phyloP scores from a whole-genome alignment of 768 basidiomycete genomes.

The Xerocomellus dryophilus region DNA sequence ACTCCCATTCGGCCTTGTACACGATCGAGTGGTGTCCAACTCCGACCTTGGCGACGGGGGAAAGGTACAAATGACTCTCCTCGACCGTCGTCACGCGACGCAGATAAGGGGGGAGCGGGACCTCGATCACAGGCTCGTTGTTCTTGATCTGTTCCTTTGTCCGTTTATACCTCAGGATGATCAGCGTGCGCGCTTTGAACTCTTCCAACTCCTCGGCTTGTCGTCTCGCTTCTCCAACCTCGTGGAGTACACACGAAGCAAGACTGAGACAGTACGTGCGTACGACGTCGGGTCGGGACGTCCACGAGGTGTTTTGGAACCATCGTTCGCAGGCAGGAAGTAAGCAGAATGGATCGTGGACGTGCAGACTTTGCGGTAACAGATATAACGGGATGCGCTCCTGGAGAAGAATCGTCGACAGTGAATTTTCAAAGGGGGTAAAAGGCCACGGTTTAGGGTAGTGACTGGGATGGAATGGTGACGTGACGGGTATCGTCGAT shows the following conservation, averaged over 20 bases:
- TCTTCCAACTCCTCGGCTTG: slow-evolving; percentile 10
- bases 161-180: slow-evolving; percentile 20
- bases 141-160: slow-evolving; percentile 22
- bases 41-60: slow-evolving; percentile 37
- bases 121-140: slow-evolving; percentile 28
- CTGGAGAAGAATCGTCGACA: slow-evolving; percentile 27
- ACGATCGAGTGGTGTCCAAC: slow-evolving; percentile 52
- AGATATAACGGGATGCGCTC: slow-evolving; percentile 34
- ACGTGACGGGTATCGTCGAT: slow-evolving; percentile 11
- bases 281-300: slow-evolving; percentile 28
- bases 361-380: slow-evolving; percentile 40
- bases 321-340: slow-evolving; percentile 19
- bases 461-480: slow-evolving; percentile 32
- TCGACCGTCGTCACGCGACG: slow-evolving; percentile 20
- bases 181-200: slow-evolving; percentile 16
- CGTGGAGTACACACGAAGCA: neutral
- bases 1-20: slow-evolving; percentile 48
- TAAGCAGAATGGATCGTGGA: slow-evolving; percentile 43
- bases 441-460: slow-evolving; percentile 44
- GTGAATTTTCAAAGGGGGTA: slow-evolving; percentile 32
- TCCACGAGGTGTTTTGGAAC: slow-evolving; percentile 23
- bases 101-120: slow-evolving; percentile 29
- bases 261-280: slow-evolving; percentile 32
- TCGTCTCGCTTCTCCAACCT: slow-evolving; percentile 1
- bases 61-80: slow-evolving; percentile 51